Evolutionary conservation across 176 grass and related monocot species (phyloP), one percentile per base, ranked within the genome.

Genomic region (Tillandsia fasciculata): DNA sequence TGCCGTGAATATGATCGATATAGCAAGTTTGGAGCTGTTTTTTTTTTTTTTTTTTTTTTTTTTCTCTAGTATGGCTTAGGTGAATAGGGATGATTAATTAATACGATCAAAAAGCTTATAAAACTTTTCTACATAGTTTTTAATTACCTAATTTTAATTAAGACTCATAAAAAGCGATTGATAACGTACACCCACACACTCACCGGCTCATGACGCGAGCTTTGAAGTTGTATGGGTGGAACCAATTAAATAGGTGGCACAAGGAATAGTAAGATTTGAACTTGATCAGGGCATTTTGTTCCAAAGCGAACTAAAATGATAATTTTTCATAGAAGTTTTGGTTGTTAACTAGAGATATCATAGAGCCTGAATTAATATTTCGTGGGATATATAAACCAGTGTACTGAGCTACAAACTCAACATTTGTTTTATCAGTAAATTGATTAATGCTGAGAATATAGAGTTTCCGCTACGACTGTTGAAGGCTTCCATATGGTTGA

Each of bases 1-100:
- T 4, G 66, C 65, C 4, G 74, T 48, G 67, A 83, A 87, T 68
- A 24, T 24, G 85, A 71, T 71, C 79, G 83, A 29, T 29, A 3
- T 29, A 29, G 28, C 28, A 29, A 29, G 28, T 2, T 29, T 42
- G 33, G 33, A 42, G 33, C 4, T 8, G 4, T 42, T 42, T 20
- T 20, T 20, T 20, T 20, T 20, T 20, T 20, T 20, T 0, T 20
- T 20, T 20, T 20, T 20, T 20, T 20, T 20, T 20, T 0, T 20
- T 20, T 20, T 20, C 20, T 0, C 20, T 20, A 0, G 20, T 20
- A 20, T 20, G 20, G 33, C 3, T 42, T 42, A 5, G 18, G 2
- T n/a, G 23, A 74, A 57, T 12, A n/a, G 12, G n/a, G 8, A 48
- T 20, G 33, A 42, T 42, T 42, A 42, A 42, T 5, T 5, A 6